Percentiles rank a stretch among this genome's conserved stretches.
Evolutionary conservation across 2,329 filamentous ascomycete species (phyloP).

Genomic region (Polychaeton citri): DNA sequence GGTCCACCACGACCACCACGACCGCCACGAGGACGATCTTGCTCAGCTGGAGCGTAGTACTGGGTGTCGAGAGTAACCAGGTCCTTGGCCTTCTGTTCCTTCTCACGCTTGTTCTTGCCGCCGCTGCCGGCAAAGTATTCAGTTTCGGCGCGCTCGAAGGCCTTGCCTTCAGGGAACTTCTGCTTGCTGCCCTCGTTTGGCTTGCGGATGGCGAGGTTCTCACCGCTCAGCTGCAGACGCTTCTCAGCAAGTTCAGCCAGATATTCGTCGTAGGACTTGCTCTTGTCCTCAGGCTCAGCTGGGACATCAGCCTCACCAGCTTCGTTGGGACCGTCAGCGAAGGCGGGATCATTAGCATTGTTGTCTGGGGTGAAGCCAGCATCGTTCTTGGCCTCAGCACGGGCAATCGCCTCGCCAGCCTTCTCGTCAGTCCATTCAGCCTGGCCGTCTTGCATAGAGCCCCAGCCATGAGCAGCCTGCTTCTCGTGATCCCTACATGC

Average conservation of each 20-base stretch:
- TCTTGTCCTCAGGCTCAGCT: constrained; percentile 52
- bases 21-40: constrained; percentile 38
- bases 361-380: constrained; percentile 24
- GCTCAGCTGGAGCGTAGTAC: constrained; percentile 43
- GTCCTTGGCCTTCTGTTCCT: constrained; percentile 78
- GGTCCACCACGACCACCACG: constrained; percentile 38
- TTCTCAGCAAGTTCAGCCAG: constrained; percentile 63
- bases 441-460: constrained; percentile 57
- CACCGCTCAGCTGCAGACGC: constrained; percentile 56
- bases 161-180: constrained; percentile 84
- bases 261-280: constrained; percentile 82
- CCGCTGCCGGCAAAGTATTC: constrained; percentile 58
- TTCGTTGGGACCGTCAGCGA: constrained; percentile 28
- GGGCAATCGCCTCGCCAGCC: constrained; percentile 78
- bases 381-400: constrained; percentile 65
- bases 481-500: constrained; percentile 78
- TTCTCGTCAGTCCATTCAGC: constrained; percentile 85
- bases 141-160: constrained; percentile 46
- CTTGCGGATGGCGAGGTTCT: constrained; percentile 62
- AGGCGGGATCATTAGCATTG: constrained; percentile 30
- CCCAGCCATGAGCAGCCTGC: constrained; percentile 83
- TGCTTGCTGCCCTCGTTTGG: constrained; percentile 89
- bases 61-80: constrained; percentile 72
- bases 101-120: constrained; percentile 70
- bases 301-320: constrained; percentile 21